Evolutionary conservation across 2,329 filamentous ascomycete genomes (phyloP), one percentile per base, ranked within the genome.

Genomic region (Phoma sp.): DNA sequence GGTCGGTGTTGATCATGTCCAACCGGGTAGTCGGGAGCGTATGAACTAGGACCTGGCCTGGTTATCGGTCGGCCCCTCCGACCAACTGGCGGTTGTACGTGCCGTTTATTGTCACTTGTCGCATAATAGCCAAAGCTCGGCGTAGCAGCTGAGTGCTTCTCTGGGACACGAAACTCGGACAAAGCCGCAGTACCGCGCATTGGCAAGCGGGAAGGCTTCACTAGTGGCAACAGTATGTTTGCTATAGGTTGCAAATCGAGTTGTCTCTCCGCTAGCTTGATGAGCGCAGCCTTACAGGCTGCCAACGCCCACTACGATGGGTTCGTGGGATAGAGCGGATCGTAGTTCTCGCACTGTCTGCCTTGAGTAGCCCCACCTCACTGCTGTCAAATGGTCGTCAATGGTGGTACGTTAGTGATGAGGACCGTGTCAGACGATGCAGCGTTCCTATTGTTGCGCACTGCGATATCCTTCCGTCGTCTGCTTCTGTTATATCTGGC

Each of bases 71-170:
- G 51, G 37, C 52, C 45, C 46, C 43, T 39, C 46, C 49, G 60
- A 50, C 51, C 47, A 53, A 33, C 63, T 71, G 48, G 36, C 66
- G 67, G 67, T 61, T 55, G 72, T 73, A 69, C 62, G 57, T 72
- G 63, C 71, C 71, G 73, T 75, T 75, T 74, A 65, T 67, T 71
- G 73, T 75, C 72, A 73, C 50, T 63, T 48, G 41, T 3, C 25
- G 55, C 58, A 52, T 62, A 60, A 55, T 54, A 57, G 46, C 40
- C 57, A 47, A 61, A 21, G 63, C 52, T 66, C 59, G 48, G 64
- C 60, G 55, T 62, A 45, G 31, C 44, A 49, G 47, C 29, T 46
- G 39, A 57, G 56, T 60, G 55, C 62, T 41, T 47, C 43, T 54
- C 54, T 52, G 32, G 49, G 52, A 53, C 52, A 57, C 49, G 38